Base-by-base conservation (phyloP, 139 green algal genomes). In the Protoeuglena noctilucae region DNA sequence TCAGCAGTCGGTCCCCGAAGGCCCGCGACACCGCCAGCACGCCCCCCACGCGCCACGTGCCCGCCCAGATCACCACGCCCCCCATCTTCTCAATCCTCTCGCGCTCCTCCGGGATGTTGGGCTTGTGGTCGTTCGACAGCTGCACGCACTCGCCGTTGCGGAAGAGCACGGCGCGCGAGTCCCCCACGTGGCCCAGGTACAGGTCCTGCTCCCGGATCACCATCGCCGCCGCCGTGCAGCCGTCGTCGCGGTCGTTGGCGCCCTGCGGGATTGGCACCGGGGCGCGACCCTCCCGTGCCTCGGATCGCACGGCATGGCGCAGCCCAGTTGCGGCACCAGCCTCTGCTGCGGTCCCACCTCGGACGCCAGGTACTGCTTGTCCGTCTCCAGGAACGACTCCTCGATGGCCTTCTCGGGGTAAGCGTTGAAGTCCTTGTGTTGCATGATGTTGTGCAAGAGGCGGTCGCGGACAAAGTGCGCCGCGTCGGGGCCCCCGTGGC, bases 71-170 rank as follows among this genome's bases (percentile, higher is more conserved):
- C 21, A 98, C 88, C 31, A 84, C 77, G 2, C 89, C 89, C 9
- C 89, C 89, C 2, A 81, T 74, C 21, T 71, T 52, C 69, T 98
- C 86, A 28, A 98, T 96, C 30, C 89, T 77, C 29, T 70, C 43
- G 25, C 80, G 79, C 73, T 98, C 89, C 53, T 93, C 82, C 9
- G 67, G 58, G 3, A 70, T 61, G 71, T 96, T 93, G 43, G 89
- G 89, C 69, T 98, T 98, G 73, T 98, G 89, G 66, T 98, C 89
- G 2, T 83, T 55, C 0, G 80, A 82, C 50, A 96, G 54, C 6
- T 69, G 23, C 1, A 80, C 41, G 0, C 75, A 77, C 63, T 86
- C 67, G 19, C 85, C 85, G 1, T 60, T 57, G 17, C 76, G 58
- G 40, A 70, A 78, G 30, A 96, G 67, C 17, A 96, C 84, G 19